These are phyloP conservation scores for Scytalidium lignicola DNA, from an alignment of 2,329 filamentous ascomycete genomes.

Conservation along the genomic window DNA sequence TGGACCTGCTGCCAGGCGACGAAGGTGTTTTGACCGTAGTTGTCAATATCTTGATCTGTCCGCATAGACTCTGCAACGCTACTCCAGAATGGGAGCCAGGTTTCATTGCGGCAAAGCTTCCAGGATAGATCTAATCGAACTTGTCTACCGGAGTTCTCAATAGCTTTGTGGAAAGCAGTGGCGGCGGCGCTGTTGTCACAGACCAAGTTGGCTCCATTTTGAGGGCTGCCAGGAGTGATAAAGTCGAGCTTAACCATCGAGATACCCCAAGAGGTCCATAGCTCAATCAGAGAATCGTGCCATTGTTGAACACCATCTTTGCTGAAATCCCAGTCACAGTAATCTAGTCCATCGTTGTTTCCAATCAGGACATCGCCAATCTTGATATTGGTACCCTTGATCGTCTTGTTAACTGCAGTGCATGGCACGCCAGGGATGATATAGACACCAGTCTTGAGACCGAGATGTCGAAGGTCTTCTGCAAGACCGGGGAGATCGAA, in stretches of 20 bases:
- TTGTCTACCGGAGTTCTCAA: constrained; percentile 18
- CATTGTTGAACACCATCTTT: constrained; percentile 22
- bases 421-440: constrained; percentile 21
- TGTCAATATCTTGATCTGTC: constrained; percentile 24
- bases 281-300: constrained; percentile 23
- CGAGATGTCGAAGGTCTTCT: constrained; percentile 18
- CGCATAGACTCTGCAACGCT: constrained; percentile 23
- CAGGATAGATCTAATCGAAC: constrained; percentile 26
- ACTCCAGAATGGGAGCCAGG: constrained; percentile 22
- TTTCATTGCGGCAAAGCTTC: constrained; percentile 21
- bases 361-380: constrained; percentile 17
- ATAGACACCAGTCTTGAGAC: constrained; percentile 23
- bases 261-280: constrained; percentile 24
- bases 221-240: constrained; percentile 22
- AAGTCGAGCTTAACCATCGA: constrained; percentile 26
- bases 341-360: constrained; percentile 2
- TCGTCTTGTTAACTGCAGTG: constrained; percentile 18
- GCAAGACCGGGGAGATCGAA: constrained; percentile 22
- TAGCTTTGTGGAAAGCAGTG: constrained; percentile 23
- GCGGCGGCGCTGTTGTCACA: constrained; percentile 17
- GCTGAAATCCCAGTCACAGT: constrained; percentile 22
- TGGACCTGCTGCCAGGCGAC: constrained; percentile 19
- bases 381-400: constrained; percentile 20
- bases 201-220: constrained; percentile 15
- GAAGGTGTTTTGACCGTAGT: constrained; percentile 18